Base-by-base conservation (phyloP, 257 asterid genomes). In the Schizonepeta tenuifolia region DNA sequence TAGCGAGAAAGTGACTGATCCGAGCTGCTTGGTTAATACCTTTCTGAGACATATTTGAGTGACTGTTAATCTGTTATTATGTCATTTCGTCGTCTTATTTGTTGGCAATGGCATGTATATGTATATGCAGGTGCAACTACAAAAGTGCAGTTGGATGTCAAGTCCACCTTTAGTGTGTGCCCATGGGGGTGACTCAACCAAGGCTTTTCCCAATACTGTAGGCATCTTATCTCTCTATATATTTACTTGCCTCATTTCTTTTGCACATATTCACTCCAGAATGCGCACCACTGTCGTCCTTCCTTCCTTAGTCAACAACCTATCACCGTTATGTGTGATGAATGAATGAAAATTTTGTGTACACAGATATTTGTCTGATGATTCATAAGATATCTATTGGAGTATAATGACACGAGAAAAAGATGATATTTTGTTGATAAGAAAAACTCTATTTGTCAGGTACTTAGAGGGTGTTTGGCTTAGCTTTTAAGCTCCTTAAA, bases 121-220 rank as follows among this genome's bases (percentile, higher is more conserved):
- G 43, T 57, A 28, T 69, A 26, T 77, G 84, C 95, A 92, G 97
- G 69, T 82, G 72, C 94, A 81, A 82, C 44, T 67, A 31, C 82
- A 77, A 3, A 90, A 82, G 71, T 93, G 98, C 82, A 77, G 88
- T 54, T 93, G 98, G 98, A 81, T 90, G 38, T 78, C 70, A 24
- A 87, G 66, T 79, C 90, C 96, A 78, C 98, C 98, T 28, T 82
- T 94, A 67, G 95, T 88, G 24, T 94, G 99, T 81, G 99, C 99
- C 67, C 99, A 94, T 82, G 99, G 99, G 59, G 99, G 99, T 54
- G 99, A 94, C 84, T 88, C 98, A n/a, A 82, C 89, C 70, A 84
- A 81, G 83, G 96, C 97, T 65, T 94, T 94, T 79, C 97, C 99
- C 36, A 94, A 91, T 76, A 94, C 97, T 20, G 99, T 94, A 87